phyloP scores from a whole-genome alignment of 2,329 filamentous ascomycete species.

The Penicillium sp. region DNA sequence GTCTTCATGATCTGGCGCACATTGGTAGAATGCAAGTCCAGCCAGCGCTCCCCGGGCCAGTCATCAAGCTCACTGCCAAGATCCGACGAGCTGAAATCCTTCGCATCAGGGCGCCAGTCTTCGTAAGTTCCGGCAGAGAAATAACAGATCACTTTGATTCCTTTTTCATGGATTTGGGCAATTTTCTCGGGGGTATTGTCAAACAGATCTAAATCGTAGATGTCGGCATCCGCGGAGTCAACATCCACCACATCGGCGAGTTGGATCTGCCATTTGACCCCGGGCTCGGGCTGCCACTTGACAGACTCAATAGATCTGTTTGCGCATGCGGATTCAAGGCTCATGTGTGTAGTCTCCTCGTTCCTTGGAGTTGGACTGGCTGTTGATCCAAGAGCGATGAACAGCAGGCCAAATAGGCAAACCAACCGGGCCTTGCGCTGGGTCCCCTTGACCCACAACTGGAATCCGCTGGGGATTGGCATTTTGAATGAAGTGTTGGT shows the following conservation, averaged over 20 bases:
- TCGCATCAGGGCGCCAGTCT: constrained; percentile 55
- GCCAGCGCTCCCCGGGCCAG: constrained; percentile 64
- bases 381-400: too few relatives aligned
- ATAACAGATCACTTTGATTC: constrained; percentile 65
- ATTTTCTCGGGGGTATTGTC: constrained; percentile 47
- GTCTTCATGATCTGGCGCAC: constrained; percentile 60
- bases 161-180: constrained; percentile 44
- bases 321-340: too few relatives aligned
- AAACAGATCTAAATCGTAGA: constrained; percentile 60
- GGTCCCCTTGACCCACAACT: too few relatives aligned
- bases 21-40: constrained; percentile 52
- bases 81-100: constrained; percentile 51
- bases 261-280: constrained; percentile 58
- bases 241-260: constrained; percentile 42
- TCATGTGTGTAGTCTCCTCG: too few relatives aligned
- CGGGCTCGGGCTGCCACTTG: constrained; percentile 51
- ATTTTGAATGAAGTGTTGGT: too few relatives aligned
- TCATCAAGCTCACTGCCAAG: constrained; percentile 55
- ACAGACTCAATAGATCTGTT: too few relatives aligned
- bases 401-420: too few relatives aligned
- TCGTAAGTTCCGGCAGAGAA: constrained; percentile 68
- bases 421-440: too few relatives aligned
- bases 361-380: too few relatives aligned
- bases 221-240: constrained; percentile 46
- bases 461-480: too few relatives aligned